Percentiles rank a stretch among this genome's conserved stretches.
phyloP scores from a whole-genome alignment of 306 rosid genomes.

The Spatholobus suberectus region DNA sequence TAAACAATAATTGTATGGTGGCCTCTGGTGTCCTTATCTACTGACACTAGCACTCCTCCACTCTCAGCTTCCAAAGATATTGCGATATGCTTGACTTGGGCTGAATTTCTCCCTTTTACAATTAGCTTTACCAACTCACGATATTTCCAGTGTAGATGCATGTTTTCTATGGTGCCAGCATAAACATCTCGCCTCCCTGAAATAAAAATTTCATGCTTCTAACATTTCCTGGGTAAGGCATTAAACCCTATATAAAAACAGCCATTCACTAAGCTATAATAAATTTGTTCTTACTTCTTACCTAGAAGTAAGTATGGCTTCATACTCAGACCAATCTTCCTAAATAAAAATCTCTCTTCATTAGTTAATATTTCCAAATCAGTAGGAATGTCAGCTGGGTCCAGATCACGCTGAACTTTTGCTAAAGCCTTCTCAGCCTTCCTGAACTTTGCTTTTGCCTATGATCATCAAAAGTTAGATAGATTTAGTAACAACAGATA shows the following conservation, averaged over 20 bases:
- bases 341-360: slow-evolving; percentile 82
- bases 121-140: slow-evolving; percentile 89
- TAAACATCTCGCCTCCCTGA: slow-evolving; percentile 87
- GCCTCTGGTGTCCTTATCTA: slow-evolving; percentile 81
- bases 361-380: slow-evolving; percentile 88
- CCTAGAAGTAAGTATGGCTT: slow-evolving; percentile 85
- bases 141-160: slow-evolving; percentile 96
- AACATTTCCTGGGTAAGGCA: slow-evolving; percentile 36
- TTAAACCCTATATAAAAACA: slow-evolving; percentile 37
- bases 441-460: slow-evolving; percentile 79
- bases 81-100: slow-evolving; percentile 82
- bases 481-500: slow-evolving; percentile 32
- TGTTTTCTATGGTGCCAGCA: slow-evolving; percentile 90
- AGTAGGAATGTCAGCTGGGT: slow-evolving; percentile 79
- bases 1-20: slow-evolving; percentile 69
- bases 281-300: slow-evolving; percentile 40
- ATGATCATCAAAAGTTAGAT: slow-evolving; percentile 48
- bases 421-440: slow-evolving; percentile 80
- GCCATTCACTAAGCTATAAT: slow-evolving; percentile 25
- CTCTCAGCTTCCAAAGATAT: slow-evolving; percentile 96
- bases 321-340: slow-evolving; percentile 94
- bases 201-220: slow-evolving; percentile 37
- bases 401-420: slow-evolving; percentile 67
- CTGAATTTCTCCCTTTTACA: slow-evolving; percentile 69
- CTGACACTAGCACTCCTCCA: slow-evolving; percentile 84